These are phyloP conservation scores for Alternaria sp. DNA, from an alignment of 2,329 filamentous ascomycete species.

Conservation along the genomic window DNA sequence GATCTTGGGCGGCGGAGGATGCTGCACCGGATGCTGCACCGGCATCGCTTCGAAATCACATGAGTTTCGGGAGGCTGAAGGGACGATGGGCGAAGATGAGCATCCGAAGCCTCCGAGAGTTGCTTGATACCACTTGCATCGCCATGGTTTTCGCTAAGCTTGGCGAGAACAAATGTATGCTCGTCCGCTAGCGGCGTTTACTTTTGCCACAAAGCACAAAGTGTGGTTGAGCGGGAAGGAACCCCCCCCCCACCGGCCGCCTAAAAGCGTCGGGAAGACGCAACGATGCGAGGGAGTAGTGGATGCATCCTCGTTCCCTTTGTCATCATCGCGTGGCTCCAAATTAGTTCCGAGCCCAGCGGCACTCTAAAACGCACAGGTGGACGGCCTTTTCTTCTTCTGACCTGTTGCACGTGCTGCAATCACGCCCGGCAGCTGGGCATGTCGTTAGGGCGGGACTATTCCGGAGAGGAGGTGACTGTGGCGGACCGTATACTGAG, in stretches of 20 bases:
- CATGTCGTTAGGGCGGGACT: constrained; percentile 14
- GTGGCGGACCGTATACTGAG: constrained; percentile 12
- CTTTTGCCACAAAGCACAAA: constrained; percentile 14
- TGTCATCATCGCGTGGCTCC: constrained; percentile 16
- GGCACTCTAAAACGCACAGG: constrained; percentile 27
- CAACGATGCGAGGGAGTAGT: constrained; percentile 14
- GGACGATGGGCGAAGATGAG: not conserved
- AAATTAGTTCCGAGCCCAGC: constrained; percentile 9
- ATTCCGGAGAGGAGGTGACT: constrained; percentile 19
- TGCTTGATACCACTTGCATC: constrained; percentile 6
- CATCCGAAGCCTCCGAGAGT: not conserved
- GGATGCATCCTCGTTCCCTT: constrained; percentile 13
- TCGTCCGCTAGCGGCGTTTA: constrained; percentile 10
- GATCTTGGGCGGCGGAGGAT: constrained; percentile 13
- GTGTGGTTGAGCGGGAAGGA: constrained; percentile 13
- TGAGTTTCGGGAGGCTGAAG: constrained; percentile 20
- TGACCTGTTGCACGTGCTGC: constrained; percentile 27
- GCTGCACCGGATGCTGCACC: constrained; percentile 14
- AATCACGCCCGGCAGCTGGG: constrained; percentile 17
- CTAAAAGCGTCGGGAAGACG: constrained; percentile 9
- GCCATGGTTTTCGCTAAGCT: constrained; percentile 17
- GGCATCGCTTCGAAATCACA: constrained; percentile 22
- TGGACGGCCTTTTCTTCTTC: constrained; percentile 17
- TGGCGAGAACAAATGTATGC: constrained; percentile 17
- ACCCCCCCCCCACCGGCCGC: constrained; percentile 2